A percentile compares a stretch with the other conserved stretches of the same genome.
These are phyloP conservation scores for Phytophthora crassamura DNA, from an alignment of 352 stramenopile species.

Conservation along the genomic window DNA sequence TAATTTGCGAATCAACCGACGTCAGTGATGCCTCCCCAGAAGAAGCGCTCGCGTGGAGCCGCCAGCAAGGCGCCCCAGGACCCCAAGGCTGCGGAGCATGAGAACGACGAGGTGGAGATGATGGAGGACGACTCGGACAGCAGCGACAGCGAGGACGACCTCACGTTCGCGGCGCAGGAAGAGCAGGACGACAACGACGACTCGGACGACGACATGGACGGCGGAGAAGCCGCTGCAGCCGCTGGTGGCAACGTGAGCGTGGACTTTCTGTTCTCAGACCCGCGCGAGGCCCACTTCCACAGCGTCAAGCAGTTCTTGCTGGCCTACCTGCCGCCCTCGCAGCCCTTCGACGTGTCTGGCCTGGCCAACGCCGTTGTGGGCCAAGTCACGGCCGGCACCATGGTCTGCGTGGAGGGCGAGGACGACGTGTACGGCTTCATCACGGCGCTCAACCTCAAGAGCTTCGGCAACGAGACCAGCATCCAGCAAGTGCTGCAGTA, in stretches of 20 bases:
- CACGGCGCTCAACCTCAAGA: conserved; percentile 74
- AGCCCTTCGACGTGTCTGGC: conserved; percentile 85
- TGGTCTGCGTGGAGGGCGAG: conserved; percentile 84
- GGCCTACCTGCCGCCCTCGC: conserved; percentile 72
- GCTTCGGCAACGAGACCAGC: conserved; percentile 56
- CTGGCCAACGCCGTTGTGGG: conserved; percentile 77
- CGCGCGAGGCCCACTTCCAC: conserved; percentile 83
- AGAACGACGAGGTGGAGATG: conserved; percentile 49
- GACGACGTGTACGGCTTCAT: conserved; percentile 89
- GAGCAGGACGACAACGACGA: conserved; percentile 52
- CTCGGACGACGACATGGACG: conserved; percentile 67
- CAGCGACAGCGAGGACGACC: conserved; percentile 62
- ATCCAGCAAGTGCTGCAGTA: conserved; percentile 83
- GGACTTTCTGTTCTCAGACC: conserved; percentile 88
- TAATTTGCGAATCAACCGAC: background rate
- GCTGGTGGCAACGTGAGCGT: conserved; percentile 63
- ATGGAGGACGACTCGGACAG: conserved; percentile 54
- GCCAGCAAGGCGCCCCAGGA: conserved; percentile 26
- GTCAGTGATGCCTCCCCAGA: conserved; percentile 33
- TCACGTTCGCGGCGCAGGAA: conserved; percentile 53
- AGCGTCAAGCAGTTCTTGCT: conserved; percentile 88
- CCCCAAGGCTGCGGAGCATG: conserved; percentile 19
- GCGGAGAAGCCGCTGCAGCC: conserved; percentile 43
- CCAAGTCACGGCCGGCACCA: conserved; percentile 78
- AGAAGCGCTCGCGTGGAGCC: conserved; percentile 41